These are phyloP conservation scores for Triticum dicoccoides DNA, from an alignment of 176 grass and related monocot genomes.

Conservation along the genomic window DNA sequence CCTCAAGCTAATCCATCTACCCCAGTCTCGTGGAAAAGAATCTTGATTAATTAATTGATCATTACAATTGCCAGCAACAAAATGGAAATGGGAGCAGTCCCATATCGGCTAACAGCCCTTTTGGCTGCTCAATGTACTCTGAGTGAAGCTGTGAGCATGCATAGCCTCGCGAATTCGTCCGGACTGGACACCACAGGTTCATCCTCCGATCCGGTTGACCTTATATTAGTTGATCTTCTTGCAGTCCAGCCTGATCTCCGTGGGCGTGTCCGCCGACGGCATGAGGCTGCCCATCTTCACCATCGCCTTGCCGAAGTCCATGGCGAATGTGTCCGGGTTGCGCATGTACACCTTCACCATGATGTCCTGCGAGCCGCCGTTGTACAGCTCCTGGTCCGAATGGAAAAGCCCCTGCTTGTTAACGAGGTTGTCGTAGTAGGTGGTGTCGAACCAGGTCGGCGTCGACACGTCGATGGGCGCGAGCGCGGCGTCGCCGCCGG, in stretches of 20 bases:
- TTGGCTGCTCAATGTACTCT: background rate
- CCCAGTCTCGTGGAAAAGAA: background rate
- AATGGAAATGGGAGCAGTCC: background rate
- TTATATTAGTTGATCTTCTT: constrained; percentile 41
- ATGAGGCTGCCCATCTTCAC: constrained; percentile 54
- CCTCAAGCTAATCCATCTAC: background rate
- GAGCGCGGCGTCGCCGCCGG: constrained; percentile 30
- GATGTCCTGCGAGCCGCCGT: constrained; percentile 56
- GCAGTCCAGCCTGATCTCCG: constrained; percentile 63
- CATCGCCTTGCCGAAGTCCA: constrained; percentile 69
- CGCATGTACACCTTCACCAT: constrained; percentile 44
- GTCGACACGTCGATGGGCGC: constrained; percentile 57
- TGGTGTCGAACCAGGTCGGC: constrained; percentile 59
- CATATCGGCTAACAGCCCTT: background rate
- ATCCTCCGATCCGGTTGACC: background rate
- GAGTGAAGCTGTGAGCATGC: background rate
- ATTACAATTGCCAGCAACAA: constrained; percentile 8
- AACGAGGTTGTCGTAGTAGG: constrained; percentile 56
- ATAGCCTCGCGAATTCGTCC: background rate
- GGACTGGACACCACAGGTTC: background rate
- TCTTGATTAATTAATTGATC: background rate
- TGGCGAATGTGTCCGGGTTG: constrained; percentile 25
- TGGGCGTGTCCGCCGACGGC: constrained; percentile 38
- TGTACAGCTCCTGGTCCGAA: constrained; percentile 74
- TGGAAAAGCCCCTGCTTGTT: constrained; percentile 36